Evolutionary conservation across 139 green algal species (phyloP).

Genomic region (Eudorina sp.): DNA sequence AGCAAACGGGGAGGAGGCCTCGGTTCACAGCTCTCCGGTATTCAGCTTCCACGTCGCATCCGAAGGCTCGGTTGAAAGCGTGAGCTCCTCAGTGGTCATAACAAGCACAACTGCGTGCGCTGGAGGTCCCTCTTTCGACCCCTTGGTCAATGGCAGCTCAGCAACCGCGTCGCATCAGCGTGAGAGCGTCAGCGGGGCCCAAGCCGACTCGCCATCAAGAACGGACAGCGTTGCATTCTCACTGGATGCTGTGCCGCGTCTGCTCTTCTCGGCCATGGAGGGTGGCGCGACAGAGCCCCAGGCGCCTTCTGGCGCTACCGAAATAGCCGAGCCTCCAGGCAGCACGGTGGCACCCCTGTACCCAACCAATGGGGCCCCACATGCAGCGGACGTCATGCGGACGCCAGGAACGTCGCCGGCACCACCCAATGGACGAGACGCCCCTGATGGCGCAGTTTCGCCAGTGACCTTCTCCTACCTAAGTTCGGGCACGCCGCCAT

Average conservation of each 20-base stretch:
- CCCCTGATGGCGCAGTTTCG: neutral
- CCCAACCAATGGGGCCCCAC: too few relatives aligned
- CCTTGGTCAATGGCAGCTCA: too few relatives aligned
- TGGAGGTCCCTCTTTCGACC: too few relatives aligned
- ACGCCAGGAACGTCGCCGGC: neutral
- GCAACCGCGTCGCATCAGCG: too few relatives aligned
- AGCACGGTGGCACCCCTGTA: too few relatives aligned
- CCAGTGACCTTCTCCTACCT: conserved; percentile 28
- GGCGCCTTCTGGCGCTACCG: neutral
- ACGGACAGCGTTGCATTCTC: neutral
- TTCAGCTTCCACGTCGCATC: conserved; percentile 15
- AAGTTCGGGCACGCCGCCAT: neutral
- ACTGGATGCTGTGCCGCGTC: neutral
- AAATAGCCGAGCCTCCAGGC: neutral
- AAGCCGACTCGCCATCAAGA: neutral
- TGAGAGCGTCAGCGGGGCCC: neutral
- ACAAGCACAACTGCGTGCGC: too few relatives aligned
- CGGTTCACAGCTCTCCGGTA: conserved; percentile 3
- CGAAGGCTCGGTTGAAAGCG: neutral
- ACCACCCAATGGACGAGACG: neutral
- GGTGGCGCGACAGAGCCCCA: too few relatives aligned
- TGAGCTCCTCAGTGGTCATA: neutral
- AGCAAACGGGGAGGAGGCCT: neutral
- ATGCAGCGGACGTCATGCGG: neutral
- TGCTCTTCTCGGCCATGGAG: neutral